Evolutionary conservation across 257 asterid genomes (phyloP), one percentile per base, ranked within the genome.

Genomic region (Linderniella brevidens): DNA sequence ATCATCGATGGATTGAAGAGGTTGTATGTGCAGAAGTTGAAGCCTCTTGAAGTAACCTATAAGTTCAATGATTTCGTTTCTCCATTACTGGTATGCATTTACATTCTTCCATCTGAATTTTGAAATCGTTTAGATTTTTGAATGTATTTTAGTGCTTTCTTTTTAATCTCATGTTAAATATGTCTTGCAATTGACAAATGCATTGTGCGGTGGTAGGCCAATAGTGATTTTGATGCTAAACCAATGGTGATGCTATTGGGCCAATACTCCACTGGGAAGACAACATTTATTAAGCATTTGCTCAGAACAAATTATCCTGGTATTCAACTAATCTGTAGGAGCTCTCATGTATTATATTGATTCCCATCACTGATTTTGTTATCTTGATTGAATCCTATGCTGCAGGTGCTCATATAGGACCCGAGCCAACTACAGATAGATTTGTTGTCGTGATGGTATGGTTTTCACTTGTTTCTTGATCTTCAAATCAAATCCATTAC

Each of bases 201-300:
- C 39, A 25, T 57, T 63, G 52, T 61, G 50, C 54, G 61, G 58
- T 67, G 63, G 54, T 32, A 79, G 92, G 53, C 76, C 50, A 78
- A 77, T 65, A 88, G 95, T 69, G 98, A 88, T 59, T 88, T 88
- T 66, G 98, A 88, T 67, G 93, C 95, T 56, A 84, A 84, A 71
- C 95, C 98, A 14, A 88, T 88, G 98, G 98, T 88, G 71, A 88
- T 88, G 98, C 82, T 88, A 51, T 64, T 88, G 80, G 98, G 98
- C 54, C 98, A 88, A 58, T 88, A 88, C 62, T 88, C 96, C 47
- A 84, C 98, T 3, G 98, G 98, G 49, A 88, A 88, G 67, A 88
- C 98, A 13, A 88, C 98, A 58, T 88, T 88, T 69, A 88, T 88
- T 47, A 88, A 88, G 57, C 98, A 88, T 76, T 65, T 88, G 69